These are phyloP conservation scores for Viola pubescens DNA, from an alignment of 441 rosid genomes.

Conservation along the genomic window DNA sequence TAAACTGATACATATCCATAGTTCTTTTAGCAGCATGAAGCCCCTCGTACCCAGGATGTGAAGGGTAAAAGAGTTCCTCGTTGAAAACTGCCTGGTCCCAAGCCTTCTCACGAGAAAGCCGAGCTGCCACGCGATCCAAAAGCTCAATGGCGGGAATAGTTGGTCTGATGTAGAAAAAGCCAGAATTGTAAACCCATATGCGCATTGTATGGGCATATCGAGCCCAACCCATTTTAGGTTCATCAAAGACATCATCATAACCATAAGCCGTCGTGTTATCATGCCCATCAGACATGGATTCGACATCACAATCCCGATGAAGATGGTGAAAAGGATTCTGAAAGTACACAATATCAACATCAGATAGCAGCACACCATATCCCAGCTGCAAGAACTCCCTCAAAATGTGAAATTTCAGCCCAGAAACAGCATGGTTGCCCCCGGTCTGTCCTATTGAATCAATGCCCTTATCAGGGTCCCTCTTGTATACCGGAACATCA, in stretches of 20 bases:
- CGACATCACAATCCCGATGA: conserved; percentile 84
- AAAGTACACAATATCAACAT: conserved; percentile 79
- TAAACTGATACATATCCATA: conserved; percentile 75
- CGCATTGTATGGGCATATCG: conserved; percentile 93
- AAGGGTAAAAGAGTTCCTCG: conserved; percentile 84
- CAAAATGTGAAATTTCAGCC: conserved; percentile 70
- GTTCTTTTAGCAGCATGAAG: conserved; percentile 86
- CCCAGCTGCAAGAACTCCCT: conserved; percentile 93
- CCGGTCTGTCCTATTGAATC: conserved; percentile 65
- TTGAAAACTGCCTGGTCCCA: conserved; percentile 98
- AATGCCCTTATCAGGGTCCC: conserved; percentile 60
- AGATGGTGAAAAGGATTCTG: conserved; percentile 79
- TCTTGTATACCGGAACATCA: conserved; percentile 65
- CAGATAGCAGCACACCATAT: conserved; percentile 91
- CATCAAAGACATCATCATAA: conserved; percentile 72
- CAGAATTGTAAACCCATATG: conserved; percentile 94
- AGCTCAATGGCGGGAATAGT: conserved; percentile 81
- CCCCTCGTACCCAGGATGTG: conserved; percentile 65
- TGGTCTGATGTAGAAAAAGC: conserved; percentile 79
- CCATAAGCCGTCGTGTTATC: conserved; percentile 75
- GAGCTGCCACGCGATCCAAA: conserved; percentile 81
- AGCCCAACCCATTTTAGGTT: conserved; percentile 95
- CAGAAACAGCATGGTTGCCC: conserved; percentile 88
- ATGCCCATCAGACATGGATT: conserved; percentile 93
- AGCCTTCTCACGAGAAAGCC: conserved; percentile 43